Percentiles rank a stretch among this genome's conserved stretches.
phyloP scores from a whole-genome alignment of 2,329 filamentous ascomycete genomes.

The Pyrenophora teres region DNA sequence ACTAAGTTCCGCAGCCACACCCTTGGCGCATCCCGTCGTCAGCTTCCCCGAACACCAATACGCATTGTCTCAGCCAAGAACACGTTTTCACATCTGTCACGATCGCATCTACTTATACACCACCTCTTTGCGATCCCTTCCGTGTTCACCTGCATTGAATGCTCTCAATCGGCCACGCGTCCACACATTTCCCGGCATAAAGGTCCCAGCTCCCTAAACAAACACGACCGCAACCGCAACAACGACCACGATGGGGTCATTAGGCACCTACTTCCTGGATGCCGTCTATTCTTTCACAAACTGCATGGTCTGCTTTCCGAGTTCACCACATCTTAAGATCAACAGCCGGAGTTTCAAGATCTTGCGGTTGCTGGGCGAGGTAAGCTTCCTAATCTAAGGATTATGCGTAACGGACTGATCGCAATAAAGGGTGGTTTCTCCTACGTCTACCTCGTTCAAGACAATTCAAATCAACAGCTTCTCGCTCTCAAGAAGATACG shows the following conservation, averaged over 20 bases:
- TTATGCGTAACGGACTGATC: conserved; percentile 5
- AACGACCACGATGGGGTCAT: conserved; percentile 36
- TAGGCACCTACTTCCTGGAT: conserved; percentile 73
- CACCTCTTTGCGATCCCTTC: neutral
- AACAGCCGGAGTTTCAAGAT: conserved; percentile 97
- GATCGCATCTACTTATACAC: neutral
- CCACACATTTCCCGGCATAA: conserved; percentile 12
- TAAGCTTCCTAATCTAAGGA: conserved; percentile 49
- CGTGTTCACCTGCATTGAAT: neutral
- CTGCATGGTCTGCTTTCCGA: conserved; percentile 95
- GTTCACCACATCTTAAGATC: conserved; percentile 91
- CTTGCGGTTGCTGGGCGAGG: conserved; percentile 87
- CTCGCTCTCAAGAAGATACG: conserved; percentile 98
- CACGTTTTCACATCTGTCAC: conserved; percentile 10
- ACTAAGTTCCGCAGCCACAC: conserved; percentile 20
- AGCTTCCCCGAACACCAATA: conserved; percentile 24
- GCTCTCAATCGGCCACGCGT: conserved; percentile 9
- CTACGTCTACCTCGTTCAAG: conserved; percentile 98
- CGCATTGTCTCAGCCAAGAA: conserved; percentile 22
- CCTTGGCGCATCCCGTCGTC: conserved; percentile 27
- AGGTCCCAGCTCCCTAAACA: conserved; percentile 22
- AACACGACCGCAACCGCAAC: conserved; percentile 4
- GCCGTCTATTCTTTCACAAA: conserved; percentile 89
- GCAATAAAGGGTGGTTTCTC: conserved; percentile 82
- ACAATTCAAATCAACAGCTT: conserved; percentile 78